Base-by-base conservation (phyloP, 331 rosid species). In the Malus hybrid region DNA sequence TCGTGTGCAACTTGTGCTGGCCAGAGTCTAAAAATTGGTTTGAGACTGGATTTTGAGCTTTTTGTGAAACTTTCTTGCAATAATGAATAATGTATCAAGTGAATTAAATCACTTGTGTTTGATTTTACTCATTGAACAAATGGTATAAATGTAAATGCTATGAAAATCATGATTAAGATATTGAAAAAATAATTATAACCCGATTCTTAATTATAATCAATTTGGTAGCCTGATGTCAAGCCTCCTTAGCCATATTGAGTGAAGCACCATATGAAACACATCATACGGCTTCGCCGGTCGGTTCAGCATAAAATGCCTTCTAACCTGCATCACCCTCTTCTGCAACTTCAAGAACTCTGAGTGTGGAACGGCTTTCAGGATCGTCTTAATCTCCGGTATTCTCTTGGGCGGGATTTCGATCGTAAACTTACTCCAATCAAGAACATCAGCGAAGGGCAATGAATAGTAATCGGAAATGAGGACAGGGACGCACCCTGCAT, bases 191-290 rank as follows among this genome's bases (percentile, higher is more conserved):
- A 18, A 42, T 71, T 19, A 33, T 33, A 53, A 53, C 44, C 44
- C 11, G 19, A 15, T 53, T 32, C 20, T 33, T 15, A 8, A 55
- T 8, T 19, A 0, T 42, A 28, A 50, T 74, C 28, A 80, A 67
- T 60, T 60, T 16, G 70, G 82, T 11, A 79, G 70, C 63, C 72
- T 68, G 29, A 79, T 60, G 28, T 79, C 74, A 4, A 79, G 83
- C 71, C 83, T 68, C 34, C 79, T 79, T 18, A 74, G 83, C 83
- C 83, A 79, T 18, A 79, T 29, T 15, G 83, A 79, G 71, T 79
- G 83, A 74, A 79, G 83, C 65, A 74, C 68, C 83, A 79, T 79
- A 64, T 74, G 70, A 46, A 67, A 74, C 12, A 74, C 83, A 74
- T 79, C 83, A 74, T 44, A 79, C 14, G 83, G 79, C 48, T 74